Evolutionary conservation across 2,329 filamentous ascomycete species (phyloP).

Genomic region (Sphaerulina musiva): DNA sequence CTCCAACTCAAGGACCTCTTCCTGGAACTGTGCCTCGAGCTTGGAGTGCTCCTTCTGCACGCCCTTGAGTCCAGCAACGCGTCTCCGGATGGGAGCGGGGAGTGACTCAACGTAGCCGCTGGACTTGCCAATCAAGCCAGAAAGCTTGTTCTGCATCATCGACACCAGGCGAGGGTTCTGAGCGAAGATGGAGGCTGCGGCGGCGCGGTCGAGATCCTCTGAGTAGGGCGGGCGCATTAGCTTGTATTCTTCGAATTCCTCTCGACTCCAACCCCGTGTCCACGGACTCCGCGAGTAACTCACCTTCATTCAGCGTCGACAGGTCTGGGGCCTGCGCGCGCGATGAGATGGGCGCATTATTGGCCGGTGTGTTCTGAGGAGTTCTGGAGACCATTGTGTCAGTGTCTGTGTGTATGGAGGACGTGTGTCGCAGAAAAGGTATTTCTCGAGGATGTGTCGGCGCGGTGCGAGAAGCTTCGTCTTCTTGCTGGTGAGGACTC

Average conservation of each 20-base stretch:
- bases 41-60: conserved; percentile 99
- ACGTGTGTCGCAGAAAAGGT: background rate
- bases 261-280: conserved; percentile 34
- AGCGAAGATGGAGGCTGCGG: conserved; percentile 87
- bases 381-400: conserved; percentile 56
- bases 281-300: too few species aligned
- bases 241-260: background rate
- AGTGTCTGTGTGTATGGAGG: conserved; percentile 16
- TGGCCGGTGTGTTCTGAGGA: conserved; percentile 94
- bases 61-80: conserved; percentile 91
- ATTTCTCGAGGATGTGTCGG: background rate
- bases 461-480: background rate
- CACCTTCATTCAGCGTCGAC: conserved; percentile 94
- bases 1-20: conserved; percentile 94
- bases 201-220: conserved; percentile 86
- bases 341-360: conserved; percentile 93
- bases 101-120: conserved; percentile 98
- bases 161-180: conserved; percentile 90
- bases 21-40: conserved; percentile 96
- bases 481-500: conserved; percentile 5
- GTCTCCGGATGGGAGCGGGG: conserved; percentile 78
- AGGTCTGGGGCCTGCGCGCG: conserved; percentile 93
- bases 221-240: conserved; percentile 16
- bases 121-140: conserved; percentile 84
- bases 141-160: conserved; percentile 96